phyloP scores from a whole-genome alignment of 2,329 filamentous ascomycete species.

The Fusarium guadeloupense region DNA sequence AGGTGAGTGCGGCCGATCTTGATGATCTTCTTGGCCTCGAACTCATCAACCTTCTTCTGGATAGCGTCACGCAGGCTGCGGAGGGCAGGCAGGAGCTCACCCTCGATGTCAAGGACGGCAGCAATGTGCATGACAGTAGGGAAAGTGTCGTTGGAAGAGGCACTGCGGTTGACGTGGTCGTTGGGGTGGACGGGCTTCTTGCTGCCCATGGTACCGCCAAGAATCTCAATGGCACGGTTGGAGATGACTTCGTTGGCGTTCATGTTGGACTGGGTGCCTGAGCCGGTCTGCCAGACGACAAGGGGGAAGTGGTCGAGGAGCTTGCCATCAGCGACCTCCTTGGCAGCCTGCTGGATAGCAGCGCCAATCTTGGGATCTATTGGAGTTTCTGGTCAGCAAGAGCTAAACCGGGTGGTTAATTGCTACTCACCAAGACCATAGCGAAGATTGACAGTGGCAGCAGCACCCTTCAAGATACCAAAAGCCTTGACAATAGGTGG shows the following conservation, averaged over 20 bases:
- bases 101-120: slow-evolving; percentile 91
- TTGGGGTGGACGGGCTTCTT: slow-evolving; percentile 99
- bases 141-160: slow-evolving; percentile 99
- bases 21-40: slow-evolving; percentile 87
- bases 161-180: slow-evolving; percentile 99
- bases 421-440: slow-evolving; percentile 78
- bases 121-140: slow-evolving; percentile 99
- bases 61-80: slow-evolving; percentile 84
- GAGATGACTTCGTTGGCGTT: slow-evolving; percentile 99
- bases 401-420: not conserved
- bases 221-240: slow-evolving; percentile 97
- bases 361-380: slow-evolving; percentile 86
- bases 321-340: slow-evolving; percentile 92
- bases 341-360: slow-evolving; percentile 93
- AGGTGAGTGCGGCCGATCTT: slow-evolving; percentile 99
- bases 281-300: slow-evolving; percentile 99
- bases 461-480: slow-evolving; percentile 96
- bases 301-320: slow-evolving; percentile 97
- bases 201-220: slow-evolving; percentile 91
- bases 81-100: slow-evolving; percentile 83
- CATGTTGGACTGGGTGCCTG: slow-evolving; percentile 99
- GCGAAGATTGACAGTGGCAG: slow-evolving; percentile 93
- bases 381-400: not conserved
- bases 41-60: slow-evolving; percentile 87
- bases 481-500: slow-evolving; percentile 91